Conservation (phyloP, 345 rosid species). For the Kernera saxatilis region DNA sequence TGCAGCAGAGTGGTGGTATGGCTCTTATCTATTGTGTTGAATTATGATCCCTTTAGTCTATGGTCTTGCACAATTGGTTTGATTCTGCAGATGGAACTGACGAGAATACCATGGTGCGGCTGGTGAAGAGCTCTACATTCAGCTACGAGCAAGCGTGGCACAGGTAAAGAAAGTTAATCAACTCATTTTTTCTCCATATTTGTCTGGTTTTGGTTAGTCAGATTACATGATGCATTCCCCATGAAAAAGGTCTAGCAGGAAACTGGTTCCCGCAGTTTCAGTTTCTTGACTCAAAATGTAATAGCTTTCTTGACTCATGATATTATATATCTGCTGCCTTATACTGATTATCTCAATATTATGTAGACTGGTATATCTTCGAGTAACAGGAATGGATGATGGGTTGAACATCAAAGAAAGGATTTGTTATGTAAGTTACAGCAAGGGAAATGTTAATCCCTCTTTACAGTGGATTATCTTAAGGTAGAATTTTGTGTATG, state of each 20-base stretch:
- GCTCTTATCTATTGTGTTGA: conserved; percentile 7
- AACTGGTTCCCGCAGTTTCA: neutral
- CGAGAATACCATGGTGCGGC: conserved; percentile 57
- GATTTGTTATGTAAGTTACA: conserved; percentile 59
- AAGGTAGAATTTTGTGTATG: neutral
- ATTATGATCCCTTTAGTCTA: conserved; percentile 2
- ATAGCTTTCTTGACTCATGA: neutral
- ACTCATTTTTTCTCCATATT: neutral
- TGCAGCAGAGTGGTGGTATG: conserved; percentile 87
- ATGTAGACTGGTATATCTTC: conserved; percentile 75
- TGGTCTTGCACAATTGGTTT: conserved; percentile 24
- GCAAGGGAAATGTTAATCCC: neutral
- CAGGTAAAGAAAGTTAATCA: conserved; percentile 42
- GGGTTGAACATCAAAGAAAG: conserved; percentile 88
- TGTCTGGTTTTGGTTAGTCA: neutral
- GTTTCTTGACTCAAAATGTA: neutral
- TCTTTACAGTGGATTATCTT: neutral
- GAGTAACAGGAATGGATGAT: conserved; percentile 93
- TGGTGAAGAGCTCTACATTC: conserved; percentile 89
- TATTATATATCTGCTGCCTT: neutral
- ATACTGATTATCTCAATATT: conserved; percentile 11
- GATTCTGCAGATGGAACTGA: conserved; percentile 55
- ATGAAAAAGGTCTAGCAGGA: neutral
- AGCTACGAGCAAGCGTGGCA: conserved; percentile 99
- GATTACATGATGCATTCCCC: neutral